Conservation (phyloP, 306 rosid genomes). For the Luffa acutangula region DNA sequence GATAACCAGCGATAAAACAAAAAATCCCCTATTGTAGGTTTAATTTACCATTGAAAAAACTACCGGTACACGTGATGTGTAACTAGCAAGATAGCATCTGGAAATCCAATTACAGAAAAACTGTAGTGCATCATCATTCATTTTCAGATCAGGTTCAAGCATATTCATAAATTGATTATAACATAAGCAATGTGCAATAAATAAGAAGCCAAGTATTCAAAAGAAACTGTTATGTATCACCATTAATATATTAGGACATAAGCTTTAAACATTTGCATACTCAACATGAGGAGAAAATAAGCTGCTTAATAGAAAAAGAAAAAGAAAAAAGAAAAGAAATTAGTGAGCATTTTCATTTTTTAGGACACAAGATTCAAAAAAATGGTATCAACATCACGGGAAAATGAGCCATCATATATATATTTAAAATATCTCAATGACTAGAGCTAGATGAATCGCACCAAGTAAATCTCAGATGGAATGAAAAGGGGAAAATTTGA, state of each 20-base stretch:
- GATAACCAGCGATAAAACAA: neutral
- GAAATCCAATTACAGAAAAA: neutral
- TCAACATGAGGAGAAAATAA: neutral
- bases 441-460: neutral
- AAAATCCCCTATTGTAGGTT: neutral
- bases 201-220: neutral
- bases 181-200: neutral
- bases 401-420: neutral
- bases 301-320: neutral
- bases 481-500: neutral
- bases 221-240: neutral
- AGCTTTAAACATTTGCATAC: neutral
- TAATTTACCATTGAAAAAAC: neutral
- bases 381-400: neutral
- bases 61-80: neutral
- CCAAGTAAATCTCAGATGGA: neutral
- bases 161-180: neutral
- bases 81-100: neutral
- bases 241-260: neutral
- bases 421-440: neutral
- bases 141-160: neutral
- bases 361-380: neutral
- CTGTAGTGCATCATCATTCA: neutral
- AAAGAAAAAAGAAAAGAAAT: neutral
- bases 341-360: neutral